A percentile compares a stretch with the other conserved stretches of the same genome.
These are phyloP conservation scores for Diaporthe citrichinensis DNA, from an alignment of 2,329 filamentous ascomycete genomes.

Conservation along the genomic window DNA sequence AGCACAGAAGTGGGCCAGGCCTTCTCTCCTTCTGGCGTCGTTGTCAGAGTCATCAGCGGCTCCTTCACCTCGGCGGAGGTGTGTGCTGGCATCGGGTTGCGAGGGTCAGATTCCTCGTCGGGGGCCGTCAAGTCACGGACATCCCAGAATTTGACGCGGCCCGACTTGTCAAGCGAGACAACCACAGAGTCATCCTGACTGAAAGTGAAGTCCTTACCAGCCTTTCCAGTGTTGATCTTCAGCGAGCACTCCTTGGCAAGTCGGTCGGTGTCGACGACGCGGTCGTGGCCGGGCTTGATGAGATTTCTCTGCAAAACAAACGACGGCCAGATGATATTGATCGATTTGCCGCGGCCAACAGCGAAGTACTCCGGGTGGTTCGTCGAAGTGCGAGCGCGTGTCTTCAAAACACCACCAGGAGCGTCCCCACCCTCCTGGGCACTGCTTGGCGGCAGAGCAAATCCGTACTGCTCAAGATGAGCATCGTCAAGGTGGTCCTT, in stretches of 20 bases:
- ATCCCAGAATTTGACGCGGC: constrained; percentile 98
- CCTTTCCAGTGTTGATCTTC: constrained; percentile 97
- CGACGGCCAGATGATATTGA: constrained; percentile 85
- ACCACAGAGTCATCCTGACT: constrained; percentile 96
- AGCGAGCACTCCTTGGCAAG: constrained; percentile 89
- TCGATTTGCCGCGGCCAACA: constrained; percentile 94
- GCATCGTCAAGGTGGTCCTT: constrained; percentile 85
- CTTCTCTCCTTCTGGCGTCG: constrained; percentile 90
- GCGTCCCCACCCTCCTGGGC: constrained; percentile 86
- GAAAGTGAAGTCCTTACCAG: constrained; percentile 97
- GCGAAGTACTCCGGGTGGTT: constrained; percentile 94
- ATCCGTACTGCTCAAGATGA: constrained; percentile 86
- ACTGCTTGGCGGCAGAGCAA: constrained; percentile 89
- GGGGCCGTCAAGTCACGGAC: constrained; percentile 80
- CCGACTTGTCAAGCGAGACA: constrained; percentile 96
- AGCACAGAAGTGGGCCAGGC: constrained; percentile 97
- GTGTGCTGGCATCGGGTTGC: constrained; percentile 66
- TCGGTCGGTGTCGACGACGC: constrained; percentile 86
- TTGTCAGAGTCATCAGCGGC: constrained; percentile 88
- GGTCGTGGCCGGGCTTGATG: constrained; percentile 75
- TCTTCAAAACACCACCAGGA: constrained; percentile 94
- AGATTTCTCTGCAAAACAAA: constrained; percentile 74
- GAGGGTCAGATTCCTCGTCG: constrained; percentile 65
- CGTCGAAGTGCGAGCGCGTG: constrained; percentile 89
- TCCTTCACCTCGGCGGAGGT: constrained; percentile 83